Evolutionary conservation across 805 yeast genomes (phyloP), one percentile per base, ranked within the genome.

Genomic region (Candida chilensis): DNA sequence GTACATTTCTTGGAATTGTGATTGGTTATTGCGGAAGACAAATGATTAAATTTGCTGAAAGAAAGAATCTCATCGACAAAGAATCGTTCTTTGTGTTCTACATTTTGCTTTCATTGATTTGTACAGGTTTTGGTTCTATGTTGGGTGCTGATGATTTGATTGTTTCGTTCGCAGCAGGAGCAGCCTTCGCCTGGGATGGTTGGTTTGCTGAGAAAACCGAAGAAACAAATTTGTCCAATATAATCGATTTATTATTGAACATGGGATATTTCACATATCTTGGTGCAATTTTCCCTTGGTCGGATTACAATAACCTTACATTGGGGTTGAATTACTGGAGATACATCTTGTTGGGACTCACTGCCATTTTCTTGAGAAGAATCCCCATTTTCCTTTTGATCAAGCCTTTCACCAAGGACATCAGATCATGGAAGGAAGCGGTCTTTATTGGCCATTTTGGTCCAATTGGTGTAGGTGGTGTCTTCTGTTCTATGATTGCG

Each of bases 111-210:
- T 66, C 83, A 32, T 52, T 66, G 52, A 50, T 71, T 45, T 71
- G 78, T 45, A 71, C 78, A 29, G 72, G 88, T 37, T 44, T 76
- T 52, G 68, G 87, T 40, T 52, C 84, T 6, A 63, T 78, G 52
- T 47, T 79, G 25, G 87, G 86, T 13, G 71, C 76, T 12, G 87
- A 79, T 50, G 87, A 79, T 46, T 64, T 79, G 33, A 58, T 79
- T 28, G 83, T 78, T 4, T 76, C 85, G 8, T 80, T 79, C 47
- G 72, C 79, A 5, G 86, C 85, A 2, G 87, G 87, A 16, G 69
- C 80, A 2, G 71, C 79, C 0, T 77, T 80, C 45, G 74, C 82
- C 4, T 79, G 87, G 87, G 75, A 76, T 45, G 86, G 84, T 16
- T 73, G 72, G 53, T 74, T 68, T 47, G 72, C 81, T 19, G 53